Evolutionary conservation across 192 early-diverging fungal genomes (phyloP).

Genomic region (Thamnidium elegans): DNA sequence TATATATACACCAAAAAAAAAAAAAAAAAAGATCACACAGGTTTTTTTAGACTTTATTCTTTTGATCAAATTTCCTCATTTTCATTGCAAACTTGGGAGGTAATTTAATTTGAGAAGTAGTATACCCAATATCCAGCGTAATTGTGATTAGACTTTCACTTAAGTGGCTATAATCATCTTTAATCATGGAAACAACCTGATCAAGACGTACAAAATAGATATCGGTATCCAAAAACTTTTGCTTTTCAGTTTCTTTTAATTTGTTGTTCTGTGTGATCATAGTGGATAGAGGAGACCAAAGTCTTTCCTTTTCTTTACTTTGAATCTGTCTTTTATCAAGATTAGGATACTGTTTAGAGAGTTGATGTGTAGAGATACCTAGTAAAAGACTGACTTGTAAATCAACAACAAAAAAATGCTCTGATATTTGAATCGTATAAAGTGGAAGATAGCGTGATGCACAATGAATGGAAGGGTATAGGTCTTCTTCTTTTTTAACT

Average conservation of each 20-base stretch:
- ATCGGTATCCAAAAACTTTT: slow-evolving; percentile 54
- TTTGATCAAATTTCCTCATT: slow-evolving; percentile 28
- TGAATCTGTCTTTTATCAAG: slow-evolving; percentile 51
- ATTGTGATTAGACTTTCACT: slow-evolving; percentile 67
- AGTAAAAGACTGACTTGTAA: slow-evolving; percentile 63
- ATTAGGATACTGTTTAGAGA: slow-evolving; percentile 61
- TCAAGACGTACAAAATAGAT: slow-evolving; percentile 68
- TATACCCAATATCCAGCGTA: slow-evolving; percentile 61
- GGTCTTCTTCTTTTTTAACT: slow-evolving; percentile 31
- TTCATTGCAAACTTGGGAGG: slow-evolving; percentile 44
- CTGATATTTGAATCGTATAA: slow-evolving; percentile 64
- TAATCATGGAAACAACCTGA: slow-evolving; percentile 58
- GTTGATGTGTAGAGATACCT: slow-evolving; percentile 44
- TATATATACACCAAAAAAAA: background rate
- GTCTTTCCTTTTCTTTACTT: slow-evolving; percentile 58
- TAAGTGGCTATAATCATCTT: slow-evolving; percentile 59
- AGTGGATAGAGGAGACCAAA: slow-evolving; percentile 67
- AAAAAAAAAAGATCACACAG: too few species aligned
- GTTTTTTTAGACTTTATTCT: background rate
- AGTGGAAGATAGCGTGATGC: slow-evolving; percentile 62
- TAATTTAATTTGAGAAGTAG: slow-evolving; percentile 6
- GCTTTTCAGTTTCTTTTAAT: slow-evolving; percentile 37
- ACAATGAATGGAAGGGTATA: background rate
- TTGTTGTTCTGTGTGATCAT: slow-evolving; percentile 43
- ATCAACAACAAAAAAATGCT: slow-evolving; percentile 62